phyloP scores from a whole-genome alignment of 345 rosid species.

The Euphorbia peplus region DNA sequence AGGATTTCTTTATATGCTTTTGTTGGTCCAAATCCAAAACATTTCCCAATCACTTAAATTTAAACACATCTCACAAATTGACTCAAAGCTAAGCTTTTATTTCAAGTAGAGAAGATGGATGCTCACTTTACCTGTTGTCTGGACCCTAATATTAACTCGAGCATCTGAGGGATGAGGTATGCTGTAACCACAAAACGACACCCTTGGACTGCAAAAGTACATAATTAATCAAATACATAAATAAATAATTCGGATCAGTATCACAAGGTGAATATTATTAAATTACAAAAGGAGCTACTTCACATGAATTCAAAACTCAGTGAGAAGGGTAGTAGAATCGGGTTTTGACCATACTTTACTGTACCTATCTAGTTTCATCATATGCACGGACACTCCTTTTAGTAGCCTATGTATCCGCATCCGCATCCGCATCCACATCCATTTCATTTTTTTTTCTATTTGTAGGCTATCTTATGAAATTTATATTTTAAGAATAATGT shows the following conservation, averaged over 20 bases:
- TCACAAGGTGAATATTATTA: background rate
- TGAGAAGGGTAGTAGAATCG: background rate
- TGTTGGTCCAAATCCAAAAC: background rate
- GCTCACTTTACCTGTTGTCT: constrained; percentile 70
- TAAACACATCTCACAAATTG: background rate
- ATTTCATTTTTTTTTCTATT: too few relatives aligned
- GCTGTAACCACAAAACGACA: constrained; percentile 64
- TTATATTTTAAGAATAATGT: too few relatives aligned
- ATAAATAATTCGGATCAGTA: background rate
- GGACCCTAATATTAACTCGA: constrained; percentile 67
- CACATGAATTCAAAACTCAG: background rate
- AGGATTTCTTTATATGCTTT: background rate
- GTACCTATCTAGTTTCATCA: background rate
- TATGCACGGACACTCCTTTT: too few relatives aligned
- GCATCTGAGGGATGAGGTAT: constrained; percentile 95
- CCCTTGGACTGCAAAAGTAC: constrained; percentile 69
- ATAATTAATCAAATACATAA: background rate
- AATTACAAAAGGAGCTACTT: background rate
- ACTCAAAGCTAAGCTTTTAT: background rate
- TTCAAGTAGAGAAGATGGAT: background rate
- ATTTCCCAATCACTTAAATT: background rate
- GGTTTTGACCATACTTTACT: too few relatives aligned
- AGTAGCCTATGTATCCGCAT: too few relatives aligned
- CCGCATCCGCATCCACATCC: too few relatives aligned
- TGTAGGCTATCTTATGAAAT: too few relatives aligned